Base-by-base conservation (phyloP, 1,284 basidiomycete genomes). In the Ustilago curta region DNA sequence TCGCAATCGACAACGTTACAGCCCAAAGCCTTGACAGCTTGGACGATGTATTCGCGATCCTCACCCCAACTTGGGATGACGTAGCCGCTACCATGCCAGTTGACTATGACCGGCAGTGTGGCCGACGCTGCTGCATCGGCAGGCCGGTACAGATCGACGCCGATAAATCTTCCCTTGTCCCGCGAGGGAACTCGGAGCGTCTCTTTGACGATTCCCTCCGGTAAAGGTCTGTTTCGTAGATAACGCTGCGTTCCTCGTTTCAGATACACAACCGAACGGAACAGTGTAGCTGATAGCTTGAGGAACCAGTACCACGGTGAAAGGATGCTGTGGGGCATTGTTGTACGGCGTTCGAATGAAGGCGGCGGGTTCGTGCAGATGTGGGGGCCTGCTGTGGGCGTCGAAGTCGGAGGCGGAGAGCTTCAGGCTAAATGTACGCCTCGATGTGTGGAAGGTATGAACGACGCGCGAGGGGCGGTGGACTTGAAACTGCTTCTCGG, bases 21-120 rank as follows among this genome's bases (percentile, higher is more conserved):
- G 5, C 58, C 49, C 4, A 73, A 60, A 25, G 64, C 51, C 39
- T 65, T 52, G 45, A 73, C 70, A 4, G 65, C 61, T 27, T 64
- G 60, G 5, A 42, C 40, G 39, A 64, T 27, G 39, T 45, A 73
- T 14, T 68, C 70, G 44, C 49, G 48, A 31, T 73, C 70, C n/a
- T 73, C 70, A 16, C 70, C 70, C 64, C 60, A 64, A 49, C 70
- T 73, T 9, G 70, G 70, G 12, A 73, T 51, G 6, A 73, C 50
- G 23, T 62, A 74, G 16, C 71, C 71, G 25, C 66, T 70, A 5
- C 71, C 71, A n/a, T 74, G 71, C 71, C 71, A 74, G 45, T 68
- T 74, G 44, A 74, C 49, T 5, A 70, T 9, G 2, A 66, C 59
- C 0, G 66, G 66, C n/a, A 74, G 63, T 42, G 63, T 66, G 39